These are phyloP conservation scores for Plantago coronopus DNA, from an alignment of 305 asterid species.

Conservation along the genomic window DNA sequence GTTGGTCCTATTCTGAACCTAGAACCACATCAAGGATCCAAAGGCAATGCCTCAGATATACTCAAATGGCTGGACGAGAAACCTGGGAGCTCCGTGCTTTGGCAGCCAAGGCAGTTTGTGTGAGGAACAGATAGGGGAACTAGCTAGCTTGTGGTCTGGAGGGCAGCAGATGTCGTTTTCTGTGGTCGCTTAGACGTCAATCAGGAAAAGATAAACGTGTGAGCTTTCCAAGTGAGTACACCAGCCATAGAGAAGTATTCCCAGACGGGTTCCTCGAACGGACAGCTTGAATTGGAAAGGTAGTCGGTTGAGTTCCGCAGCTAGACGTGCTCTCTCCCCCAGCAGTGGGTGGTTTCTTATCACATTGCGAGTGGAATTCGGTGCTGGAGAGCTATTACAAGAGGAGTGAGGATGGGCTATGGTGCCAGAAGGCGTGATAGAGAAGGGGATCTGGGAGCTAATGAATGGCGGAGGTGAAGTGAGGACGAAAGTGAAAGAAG, in stretches of 20 bases:
- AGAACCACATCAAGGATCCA: background rate
- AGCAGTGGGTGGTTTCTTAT: conserved; percentile 53
- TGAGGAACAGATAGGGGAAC: conserved; percentile 27
- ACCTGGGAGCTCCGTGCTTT: conserved; percentile 48
- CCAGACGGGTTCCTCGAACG: conserved; percentile 48
- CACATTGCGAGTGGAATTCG: conserved; percentile 65
- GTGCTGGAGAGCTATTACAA: conserved; percentile 42
- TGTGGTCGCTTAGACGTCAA: conserved; percentile 48
- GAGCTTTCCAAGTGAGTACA: conserved; percentile 23
- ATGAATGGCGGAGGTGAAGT: too few species aligned
- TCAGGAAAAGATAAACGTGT: conserved; percentile 1
- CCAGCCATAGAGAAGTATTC: conserved; percentile 22
- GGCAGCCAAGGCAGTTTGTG: conserved; percentile 35
- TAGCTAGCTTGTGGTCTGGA: conserved; percentile 39
- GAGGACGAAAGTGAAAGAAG: too few species aligned
- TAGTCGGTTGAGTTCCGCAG: conserved; percentile 66
- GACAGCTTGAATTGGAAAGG: conserved; percentile 34
- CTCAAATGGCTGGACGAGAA: conserved; percentile 45
- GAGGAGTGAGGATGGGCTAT: too few species aligned
- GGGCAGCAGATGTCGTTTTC: conserved; percentile 27
- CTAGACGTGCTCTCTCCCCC: conserved; percentile 35
- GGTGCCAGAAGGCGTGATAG: too few species aligned
- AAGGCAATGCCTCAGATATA: conserved; percentile 15
- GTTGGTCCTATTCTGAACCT: conserved; percentile 32
- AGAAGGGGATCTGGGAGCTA: too few species aligned